phyloP scores from a whole-genome alignment of 176 grass and related monocot species.

The Eleusine coracana region DNA sequence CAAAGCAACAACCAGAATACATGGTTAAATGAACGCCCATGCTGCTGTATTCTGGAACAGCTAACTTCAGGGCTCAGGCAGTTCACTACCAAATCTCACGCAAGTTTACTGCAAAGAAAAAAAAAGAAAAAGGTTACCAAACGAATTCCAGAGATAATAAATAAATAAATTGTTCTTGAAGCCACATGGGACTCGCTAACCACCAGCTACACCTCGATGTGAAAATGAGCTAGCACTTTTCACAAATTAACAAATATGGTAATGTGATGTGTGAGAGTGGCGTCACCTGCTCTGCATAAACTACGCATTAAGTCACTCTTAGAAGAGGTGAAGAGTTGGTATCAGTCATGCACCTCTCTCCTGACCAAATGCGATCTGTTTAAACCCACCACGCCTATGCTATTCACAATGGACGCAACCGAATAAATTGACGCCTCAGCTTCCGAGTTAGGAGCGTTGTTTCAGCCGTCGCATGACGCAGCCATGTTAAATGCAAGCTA shows the following conservation, averaged over 20 bases:
- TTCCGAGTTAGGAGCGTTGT: conserved; percentile 8
- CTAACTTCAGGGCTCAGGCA: conserved; percentile 14
- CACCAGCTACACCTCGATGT: conserved; percentile 28
- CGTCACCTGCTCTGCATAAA: conserved; percentile 33
- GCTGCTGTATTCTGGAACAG: neutral
- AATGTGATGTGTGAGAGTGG: conserved; percentile 5
- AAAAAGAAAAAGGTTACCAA: neutral
- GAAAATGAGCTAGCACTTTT: conserved; percentile 36
- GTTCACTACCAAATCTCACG: conserved; percentile 41
- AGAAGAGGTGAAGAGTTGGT: conserved; percentile 46
- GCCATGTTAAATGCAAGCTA: conserved; percentile 5
- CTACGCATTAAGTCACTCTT: conserved; percentile 36
- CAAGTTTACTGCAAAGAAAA: conserved; percentile 1
- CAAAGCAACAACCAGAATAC: no score
- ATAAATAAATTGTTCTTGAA: conserved; percentile 41
- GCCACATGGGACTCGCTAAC: conserved; percentile 54
- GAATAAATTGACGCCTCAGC: conserved; percentile 36
- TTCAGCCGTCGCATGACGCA: conserved; percentile 9
- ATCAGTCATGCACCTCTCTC: conserved; percentile 32
- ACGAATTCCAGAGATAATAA: neutral
- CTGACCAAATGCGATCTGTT: neutral
- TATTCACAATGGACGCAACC: neutral
- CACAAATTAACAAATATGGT: conserved; percentile 24
- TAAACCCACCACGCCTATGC: neutral
- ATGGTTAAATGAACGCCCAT: neutral